Percentiles rank a stretch among this genome's conserved stretches.
These are phyloP conservation scores for Erythrophleum fordii DNA, from an alignment of 306 rosid genomes.

Conservation along the genomic window DNA sequence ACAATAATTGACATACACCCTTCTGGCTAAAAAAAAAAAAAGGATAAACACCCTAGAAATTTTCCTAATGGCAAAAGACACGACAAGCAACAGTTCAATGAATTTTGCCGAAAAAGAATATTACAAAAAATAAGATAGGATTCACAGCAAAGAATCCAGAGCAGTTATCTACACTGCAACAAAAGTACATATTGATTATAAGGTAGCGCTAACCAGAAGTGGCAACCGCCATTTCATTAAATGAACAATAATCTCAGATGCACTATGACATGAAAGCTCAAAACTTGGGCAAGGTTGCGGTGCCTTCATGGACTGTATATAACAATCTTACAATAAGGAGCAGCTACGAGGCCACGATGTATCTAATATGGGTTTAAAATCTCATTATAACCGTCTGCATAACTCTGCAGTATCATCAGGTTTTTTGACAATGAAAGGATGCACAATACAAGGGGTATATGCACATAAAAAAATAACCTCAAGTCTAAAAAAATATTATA, in stretches of 20 bases:
- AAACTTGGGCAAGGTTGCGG: background rate
- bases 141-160: background rate
- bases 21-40: background rate
- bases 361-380: background rate
- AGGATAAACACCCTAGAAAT: background rate
- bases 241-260: background rate
- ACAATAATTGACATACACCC: background rate
- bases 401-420: background rate
- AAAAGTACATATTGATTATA: background rate
- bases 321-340: constrained; percentile 2
- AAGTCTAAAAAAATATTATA: background rate
- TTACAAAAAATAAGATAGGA: background rate
- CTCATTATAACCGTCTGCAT: background rate
- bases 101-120: background rate
- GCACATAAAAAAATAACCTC: constrained; percentile 1
- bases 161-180: background rate
- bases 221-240: background rate
- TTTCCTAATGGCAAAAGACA: background rate
- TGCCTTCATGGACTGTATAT: background rate
- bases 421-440: background rate
- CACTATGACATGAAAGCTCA: background rate
- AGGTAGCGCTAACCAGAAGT: constrained; percentile 9
- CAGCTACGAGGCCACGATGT: background rate
- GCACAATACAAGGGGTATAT: background rate
- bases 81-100: background rate